phyloP scores from a whole-genome alignment of 2,329 filamentous ascomycete genomes.

The Colletotrichum godetiae region DNA sequence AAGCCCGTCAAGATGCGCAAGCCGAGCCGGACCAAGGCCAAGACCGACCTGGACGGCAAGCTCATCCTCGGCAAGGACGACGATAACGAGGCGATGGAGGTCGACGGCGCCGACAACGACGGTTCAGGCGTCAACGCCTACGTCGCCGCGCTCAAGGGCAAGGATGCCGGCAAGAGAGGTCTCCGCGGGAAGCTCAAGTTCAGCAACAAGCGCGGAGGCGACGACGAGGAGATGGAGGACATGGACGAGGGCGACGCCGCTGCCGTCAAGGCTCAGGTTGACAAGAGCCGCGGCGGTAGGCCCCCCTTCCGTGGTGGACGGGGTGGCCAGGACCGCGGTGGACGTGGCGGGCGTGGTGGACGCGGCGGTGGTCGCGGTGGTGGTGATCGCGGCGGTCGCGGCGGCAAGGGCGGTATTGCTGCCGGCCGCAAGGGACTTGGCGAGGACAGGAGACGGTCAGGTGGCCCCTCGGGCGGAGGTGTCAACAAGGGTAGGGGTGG shows the following conservation, averaged over 20 bases:
- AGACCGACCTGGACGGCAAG: slow-evolving; percentile 82
- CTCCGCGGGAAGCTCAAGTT: slow-evolving; percentile 78
- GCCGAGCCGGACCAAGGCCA: slow-evolving; percentile 72
- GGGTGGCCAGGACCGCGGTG: slow-evolving; percentile 43
- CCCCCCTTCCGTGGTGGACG: slow-evolving; percentile 45
- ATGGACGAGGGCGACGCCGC: slow-evolving; percentile 65
- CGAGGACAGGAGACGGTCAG: slow-evolving; percentile 59
- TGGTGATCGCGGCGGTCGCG: slow-evolving; percentile 49
- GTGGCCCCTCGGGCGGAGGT: slow-evolving; percentile 14
- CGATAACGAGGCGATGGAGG: slow-evolving; percentile 69
- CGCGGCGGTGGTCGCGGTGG: slow-evolving; percentile 62
- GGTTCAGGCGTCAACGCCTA: slow-evolving; percentile 74
- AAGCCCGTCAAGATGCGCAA: slow-evolving; percentile 77
- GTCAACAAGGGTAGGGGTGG: slow-evolving; percentile 32
- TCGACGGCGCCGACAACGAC: slow-evolving; percentile 66
- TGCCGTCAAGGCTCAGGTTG: slow-evolving; percentile 62
- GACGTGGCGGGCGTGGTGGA: slow-evolving; percentile 48
- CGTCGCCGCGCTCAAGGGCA: slow-evolving; percentile 75
- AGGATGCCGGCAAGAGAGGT: slow-evolving; percentile 73
- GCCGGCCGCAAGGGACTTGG: slow-evolving; percentile 62
- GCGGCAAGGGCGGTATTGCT: slow-evolving; percentile 60
- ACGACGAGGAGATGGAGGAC: slow-evolving; percentile 62
- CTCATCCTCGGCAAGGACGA: slow-evolving; percentile 76
- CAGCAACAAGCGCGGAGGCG: slow-evolving; percentile 68
- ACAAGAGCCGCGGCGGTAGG: slow-evolving; percentile 43